A percentile compares a stretch with the other conserved stretches of the same genome.
phyloP scores from a whole-genome alignment of 2,329 filamentous ascomycete species.

The Fusarium haematococcum region DNA sequence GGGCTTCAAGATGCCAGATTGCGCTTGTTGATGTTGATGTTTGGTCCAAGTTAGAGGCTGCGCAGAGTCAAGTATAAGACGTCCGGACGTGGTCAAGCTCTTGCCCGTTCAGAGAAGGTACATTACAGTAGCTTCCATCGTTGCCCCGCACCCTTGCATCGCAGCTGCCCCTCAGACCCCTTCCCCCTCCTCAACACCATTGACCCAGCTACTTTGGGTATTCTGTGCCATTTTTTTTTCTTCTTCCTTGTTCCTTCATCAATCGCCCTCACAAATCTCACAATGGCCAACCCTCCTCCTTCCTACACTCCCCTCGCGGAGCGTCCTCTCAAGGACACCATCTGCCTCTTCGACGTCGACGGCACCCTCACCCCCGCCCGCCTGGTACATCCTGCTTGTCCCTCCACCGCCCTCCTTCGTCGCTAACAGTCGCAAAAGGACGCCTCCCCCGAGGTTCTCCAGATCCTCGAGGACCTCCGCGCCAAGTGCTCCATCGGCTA shows the following conservation, averaged over 20 bases:
- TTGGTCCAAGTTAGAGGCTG: background rate
- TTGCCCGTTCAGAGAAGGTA: background rate
- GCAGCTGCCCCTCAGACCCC: conserved; percentile 24
- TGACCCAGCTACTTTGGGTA: conserved; percentile 20
- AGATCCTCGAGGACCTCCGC: conserved; percentile 81
- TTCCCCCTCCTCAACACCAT: conserved; percentile 32
- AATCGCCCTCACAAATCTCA: conserved; percentile 19
- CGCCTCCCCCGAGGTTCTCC: conserved; percentile 84
- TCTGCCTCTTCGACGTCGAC: conserved; percentile 97
- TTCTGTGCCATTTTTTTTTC: background rate
- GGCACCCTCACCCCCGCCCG: conserved; percentile 88
- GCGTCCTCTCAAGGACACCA: conserved; percentile 90
- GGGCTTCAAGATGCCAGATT: background rate
- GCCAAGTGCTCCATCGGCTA: conserved; percentile 90
- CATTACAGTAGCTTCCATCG: background rate
- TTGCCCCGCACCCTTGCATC: conserved; percentile 31
- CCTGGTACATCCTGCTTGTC: conserved; percentile 63
- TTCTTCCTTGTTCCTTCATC: conserved; percentile 9
- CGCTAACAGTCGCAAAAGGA: conserved; percentile 56
- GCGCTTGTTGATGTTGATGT: background rate
- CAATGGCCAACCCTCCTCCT: conserved; percentile 56
- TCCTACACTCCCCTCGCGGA: conserved; percentile 80
- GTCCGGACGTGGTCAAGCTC: background rate
- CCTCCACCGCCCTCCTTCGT: background rate
- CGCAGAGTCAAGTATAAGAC: background rate